phyloP scores from a whole-genome alignment of 768 basidiomycete species.

The Pulveroboletus ravenelii region DNA sequence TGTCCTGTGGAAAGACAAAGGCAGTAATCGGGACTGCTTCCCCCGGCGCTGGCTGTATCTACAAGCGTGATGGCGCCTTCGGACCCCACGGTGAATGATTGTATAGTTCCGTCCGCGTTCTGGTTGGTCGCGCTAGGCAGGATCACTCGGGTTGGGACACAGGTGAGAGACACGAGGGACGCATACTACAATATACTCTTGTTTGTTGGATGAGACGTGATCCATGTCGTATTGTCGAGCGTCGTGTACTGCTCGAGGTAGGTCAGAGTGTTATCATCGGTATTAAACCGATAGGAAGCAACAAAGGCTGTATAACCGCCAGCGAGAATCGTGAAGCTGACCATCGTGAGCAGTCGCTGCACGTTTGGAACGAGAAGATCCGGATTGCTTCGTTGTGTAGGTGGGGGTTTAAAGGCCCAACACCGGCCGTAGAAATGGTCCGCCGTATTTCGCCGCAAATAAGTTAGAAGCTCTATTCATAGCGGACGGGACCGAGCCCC shows the following conservation, averaged over 20 bases:
- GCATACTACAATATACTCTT: slow-evolving; percentile 58
- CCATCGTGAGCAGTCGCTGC: slow-evolving; percentile 38
- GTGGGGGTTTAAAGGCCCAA: background rate
- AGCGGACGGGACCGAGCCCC: too few species aligned
- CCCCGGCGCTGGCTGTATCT: slow-evolving; percentile 46
- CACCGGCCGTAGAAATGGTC: background rate
- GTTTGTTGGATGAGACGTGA: slow-evolving; percentile 52
- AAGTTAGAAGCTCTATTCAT: too few species aligned
- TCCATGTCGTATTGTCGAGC: slow-evolving; percentile 55
- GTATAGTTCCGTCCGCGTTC: slow-evolving; percentile 40
- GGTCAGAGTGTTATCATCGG: slow-evolving; percentile 43
- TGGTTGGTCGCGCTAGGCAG: slow-evolving; percentile 55
- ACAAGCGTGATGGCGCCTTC: slow-evolving; percentile 44
- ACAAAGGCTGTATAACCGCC: slow-evolving; percentile 61
- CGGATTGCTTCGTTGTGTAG: too few species aligned
- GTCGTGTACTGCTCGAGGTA: slow-evolving; percentile 41
- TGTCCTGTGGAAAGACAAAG: slow-evolving; percentile 49
- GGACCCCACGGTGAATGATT: slow-evolving; percentile 49
- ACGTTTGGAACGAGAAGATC: background rate
- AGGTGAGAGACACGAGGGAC: background rate
- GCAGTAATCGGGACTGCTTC: slow-evolving; percentile 49
- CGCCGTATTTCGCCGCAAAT: background rate
- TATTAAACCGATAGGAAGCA: slow-evolving; percentile 59
- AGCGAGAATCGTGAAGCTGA: slow-evolving; percentile 63
- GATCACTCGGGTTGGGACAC: background rate